Evolutionary conservation across 495 filamentous ascomycete species (phyloP), one percentile per base, ranked within the genome.

Genomic region (Daldinia caldariorum): DNA sequence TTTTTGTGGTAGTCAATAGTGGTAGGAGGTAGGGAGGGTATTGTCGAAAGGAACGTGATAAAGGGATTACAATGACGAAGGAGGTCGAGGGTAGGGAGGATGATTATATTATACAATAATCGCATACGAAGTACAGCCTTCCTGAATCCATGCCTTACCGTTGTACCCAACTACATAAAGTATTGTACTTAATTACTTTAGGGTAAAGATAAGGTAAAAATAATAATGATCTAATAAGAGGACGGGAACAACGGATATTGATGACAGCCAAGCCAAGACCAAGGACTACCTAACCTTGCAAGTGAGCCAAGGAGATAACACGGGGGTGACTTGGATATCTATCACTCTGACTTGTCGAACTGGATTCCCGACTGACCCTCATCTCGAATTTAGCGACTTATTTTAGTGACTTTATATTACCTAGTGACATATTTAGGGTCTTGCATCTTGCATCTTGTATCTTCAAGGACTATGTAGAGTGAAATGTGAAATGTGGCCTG

Each of bases 191-290:
- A 38, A 32, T 34, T 31, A 38, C 18, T 39, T 49, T 61, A 54
- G 14, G 45, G 22, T 35, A 35, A 31, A 38, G 26, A 26, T 26
- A 26, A 26, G 26, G 26, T 26, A 26, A 45, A 20, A 34, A 31
- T 20, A 16, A 6, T 43, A 62, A 51, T 35, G 35, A 50, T 41
- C 54, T 26, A 43, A 54, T 29, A 71, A 20, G 55, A 71, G 31
- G 55, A 56, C 55, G 69, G 69, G 59, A 66, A 66, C 53, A 51
- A 51, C 69, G 69, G 63, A 64, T 67, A 60, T 59, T 67, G 62
- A 71, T 71, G 69, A 71, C 47, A 63, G 69, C 69, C 69, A 67
- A 63, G 69, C 69, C 69, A 67, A 67, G 69, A 67, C 60, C 49
- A 60, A 60, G 34, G 53, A 13, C 37, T 62, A 63, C 45, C 54